phyloP scores from a whole-genome alignment of 73 alveolate species.

The Paramecium primaurelia region DNA sequence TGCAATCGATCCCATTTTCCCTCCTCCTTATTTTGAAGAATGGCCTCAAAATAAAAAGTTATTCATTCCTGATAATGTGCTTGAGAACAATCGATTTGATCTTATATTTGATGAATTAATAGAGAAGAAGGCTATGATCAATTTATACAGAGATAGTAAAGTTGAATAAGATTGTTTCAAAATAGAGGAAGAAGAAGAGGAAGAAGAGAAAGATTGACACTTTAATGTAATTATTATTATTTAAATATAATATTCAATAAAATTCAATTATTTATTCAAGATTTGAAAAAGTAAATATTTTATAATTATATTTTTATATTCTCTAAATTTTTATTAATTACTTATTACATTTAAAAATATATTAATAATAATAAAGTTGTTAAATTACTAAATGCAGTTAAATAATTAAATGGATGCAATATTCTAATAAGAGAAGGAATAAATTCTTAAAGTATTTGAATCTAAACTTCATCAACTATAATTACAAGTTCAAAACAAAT shows the following conservation, averaged over 20 bases:
- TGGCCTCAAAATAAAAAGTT: slow-evolving; percentile 52
- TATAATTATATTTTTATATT: no score
- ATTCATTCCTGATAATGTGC: slow-evolving; percentile 47
- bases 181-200: slow-evolving; percentile 59
- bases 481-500: background rate
- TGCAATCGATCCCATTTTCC: slow-evolving; percentile 59
- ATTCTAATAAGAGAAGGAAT: slow-evolving; percentile 43
- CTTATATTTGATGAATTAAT: slow-evolving; percentile 45
- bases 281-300: no score
- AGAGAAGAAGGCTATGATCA: slow-evolving; percentile 27
- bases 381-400: background rate
- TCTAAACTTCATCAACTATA: background rate
- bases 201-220: slow-evolving; percentile 30
- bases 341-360: no score
- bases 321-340: no score
- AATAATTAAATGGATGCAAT: background rate
- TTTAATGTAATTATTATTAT: background rate
- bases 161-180: slow-evolving; percentile 43
- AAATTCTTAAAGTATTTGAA: background rate
- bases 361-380: background rate
- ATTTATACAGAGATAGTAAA: slow-evolving; percentile 36
- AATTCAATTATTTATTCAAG: no score
- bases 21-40: slow-evolving; percentile 46
- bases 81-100: slow-evolving; percentile 54
- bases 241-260: background rate